Evolutionary conservation across 805 yeast species (phyloP).

Genomic region (Saccharomycopsis fodiens): DNA sequence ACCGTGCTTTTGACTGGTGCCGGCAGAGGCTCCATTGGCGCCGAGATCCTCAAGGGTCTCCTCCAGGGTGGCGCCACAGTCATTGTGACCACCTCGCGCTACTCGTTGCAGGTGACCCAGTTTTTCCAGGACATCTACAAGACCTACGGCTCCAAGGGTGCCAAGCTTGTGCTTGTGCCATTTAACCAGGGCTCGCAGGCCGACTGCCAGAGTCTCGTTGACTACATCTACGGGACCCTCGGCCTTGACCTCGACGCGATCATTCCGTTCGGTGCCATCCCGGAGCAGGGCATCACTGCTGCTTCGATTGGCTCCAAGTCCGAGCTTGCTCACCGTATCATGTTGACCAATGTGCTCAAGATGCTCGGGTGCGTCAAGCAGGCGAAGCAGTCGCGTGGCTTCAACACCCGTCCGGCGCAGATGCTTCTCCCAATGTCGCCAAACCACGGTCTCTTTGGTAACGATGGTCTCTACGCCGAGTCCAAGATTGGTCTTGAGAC

Average conservation of each 20-base stretch:
- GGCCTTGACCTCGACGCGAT: conserved; percentile 89
- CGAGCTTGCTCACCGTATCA: conserved; percentile 96
- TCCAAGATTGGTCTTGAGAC: conserved; percentile 94
- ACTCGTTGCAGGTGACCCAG: conserved; percentile 89
- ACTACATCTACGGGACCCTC: conserved; percentile 75
- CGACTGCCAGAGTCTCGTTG: conserved; percentile 81
- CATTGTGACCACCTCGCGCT: conserved; percentile 91
- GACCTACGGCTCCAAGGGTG: conserved; percentile 86
- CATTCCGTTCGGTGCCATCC: conserved; percentile 98
- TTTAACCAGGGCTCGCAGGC: conserved; percentile 97
- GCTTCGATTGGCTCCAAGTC: conserved; percentile 90
- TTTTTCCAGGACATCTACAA: conserved; percentile 92
- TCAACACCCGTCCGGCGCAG: conserved; percentile 97
- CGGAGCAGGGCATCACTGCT: conserved; percentile 95
- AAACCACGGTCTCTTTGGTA: conserved; percentile 98
- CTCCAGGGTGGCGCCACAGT: conserved; percentile 98
- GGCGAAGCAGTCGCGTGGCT: conserved; percentile 66
- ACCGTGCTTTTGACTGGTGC: conserved; percentile 95
- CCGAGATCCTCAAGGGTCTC: conserved; percentile 90
- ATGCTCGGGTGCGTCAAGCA: conserved; percentile 84
- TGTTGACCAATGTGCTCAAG: conserved; percentile 93
- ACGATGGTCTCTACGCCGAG: conserved; percentile 97
- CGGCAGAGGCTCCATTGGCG: conserved; percentile 98
- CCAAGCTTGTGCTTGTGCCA: conserved; percentile 92
- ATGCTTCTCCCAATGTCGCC: conserved; percentile 95